Evolutionary conservation across 257 asterid species (phyloP), one percentile per base, ranked within the genome.

Genomic region (Lithospermum erythrorhizon): DNA sequence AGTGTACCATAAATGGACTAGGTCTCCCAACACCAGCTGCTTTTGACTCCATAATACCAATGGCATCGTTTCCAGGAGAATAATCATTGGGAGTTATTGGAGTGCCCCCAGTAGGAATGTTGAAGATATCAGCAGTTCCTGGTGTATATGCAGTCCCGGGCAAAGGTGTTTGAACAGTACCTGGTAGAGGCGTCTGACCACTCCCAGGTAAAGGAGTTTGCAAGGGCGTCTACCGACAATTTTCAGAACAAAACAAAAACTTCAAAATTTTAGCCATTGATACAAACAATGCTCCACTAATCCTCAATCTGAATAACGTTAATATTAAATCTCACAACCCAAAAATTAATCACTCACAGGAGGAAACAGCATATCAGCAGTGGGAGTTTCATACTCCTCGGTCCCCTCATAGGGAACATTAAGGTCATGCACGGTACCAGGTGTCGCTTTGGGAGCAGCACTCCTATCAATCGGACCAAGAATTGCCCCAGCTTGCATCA

Each of bases 351-450:
- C 29, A 67, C 95, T 81, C 67, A 91, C 98, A 53, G 98, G 98
- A 53, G 98, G 96, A 78, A 91, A 91, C 37, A 91, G 83, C 73
- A 91, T 72, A 70, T 91, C 98, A 70, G 96, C 90, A 48, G 98
- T 87, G 17, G 98, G 98, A 53, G 98, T 87, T 76, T 91, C 98
- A 60, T 72, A 91, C 85, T 91, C 98, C 81, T 91, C 98, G 4
- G 83, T 76, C 63, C 94, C 98, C 72, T 91, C 95, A 61, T 91
- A 87, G 19, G 98, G 98, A 35, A 91, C 94, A 55, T 91, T 91
- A 64, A 91, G 95, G 63, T 91, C 98, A 63, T 87, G 98, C 68
- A 90, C 87, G 9, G 96, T 87, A 49, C 96, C 98, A 21, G 79
- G 71, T 11, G 64, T 68, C 0, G 65, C 71, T 71, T 65, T 85